These are phyloP conservation scores for Jamesozyma lodderae DNA, from an alignment of 805 yeast genomes.

Conservation along the genomic window DNA sequence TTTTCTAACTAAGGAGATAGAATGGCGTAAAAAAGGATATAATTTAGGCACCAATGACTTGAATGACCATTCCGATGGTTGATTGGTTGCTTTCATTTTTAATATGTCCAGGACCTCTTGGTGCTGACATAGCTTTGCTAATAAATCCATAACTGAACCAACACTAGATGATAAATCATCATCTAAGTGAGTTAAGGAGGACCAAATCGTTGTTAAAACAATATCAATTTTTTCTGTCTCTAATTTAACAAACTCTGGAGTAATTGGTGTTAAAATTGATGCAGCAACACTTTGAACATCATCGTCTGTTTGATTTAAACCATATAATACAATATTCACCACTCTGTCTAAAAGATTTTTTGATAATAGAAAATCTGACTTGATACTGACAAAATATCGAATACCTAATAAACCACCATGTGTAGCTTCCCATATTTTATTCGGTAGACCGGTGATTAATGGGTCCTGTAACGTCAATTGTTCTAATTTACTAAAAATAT, in stretches of 20 bases:
- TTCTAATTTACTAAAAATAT: slow-evolving; percentile 57
- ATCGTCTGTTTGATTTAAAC: slow-evolving; percentile 71
- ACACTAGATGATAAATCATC: slow-evolving; percentile 93
- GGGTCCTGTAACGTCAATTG: slow-evolving; percentile 60
- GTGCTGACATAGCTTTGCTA: slow-evolving; percentile 80
- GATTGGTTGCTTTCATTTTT: slow-evolving; percentile 47
- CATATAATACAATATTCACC: slow-evolving; percentile 77
- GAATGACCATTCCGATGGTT: slow-evolving; percentile 48
- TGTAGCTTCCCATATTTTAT: slow-evolving; percentile 86
- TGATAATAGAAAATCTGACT: slow-evolving; percentile 64
- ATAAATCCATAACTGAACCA: slow-evolving; percentile 90
- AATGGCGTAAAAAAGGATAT: slow-evolving; percentile 88
- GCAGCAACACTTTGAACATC: slow-evolving; percentile 98
- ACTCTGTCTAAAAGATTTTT: slow-evolving; percentile 56
- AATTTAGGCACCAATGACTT: slow-evolving; percentile 77
- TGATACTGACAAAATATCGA: slow-evolving; percentile 81
- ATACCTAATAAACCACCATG: slow-evolving; percentile 97
- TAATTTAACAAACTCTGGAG: slow-evolving; percentile 70
- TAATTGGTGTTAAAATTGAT: slow-evolving; percentile 82
- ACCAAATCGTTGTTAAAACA: slow-evolving; percentile 75
- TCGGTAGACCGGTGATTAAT: slow-evolving; percentile 30
- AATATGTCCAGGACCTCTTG: slow-evolving; percentile 65
- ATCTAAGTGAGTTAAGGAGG: slow-evolving; percentile 67
- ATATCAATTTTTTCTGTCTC: slow-evolving; percentile 39
- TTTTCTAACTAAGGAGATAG: slow-evolving; percentile 81